Conservation (phyloP, 306 rosid genomes). For the Castanopsis chinensis region DNA sequence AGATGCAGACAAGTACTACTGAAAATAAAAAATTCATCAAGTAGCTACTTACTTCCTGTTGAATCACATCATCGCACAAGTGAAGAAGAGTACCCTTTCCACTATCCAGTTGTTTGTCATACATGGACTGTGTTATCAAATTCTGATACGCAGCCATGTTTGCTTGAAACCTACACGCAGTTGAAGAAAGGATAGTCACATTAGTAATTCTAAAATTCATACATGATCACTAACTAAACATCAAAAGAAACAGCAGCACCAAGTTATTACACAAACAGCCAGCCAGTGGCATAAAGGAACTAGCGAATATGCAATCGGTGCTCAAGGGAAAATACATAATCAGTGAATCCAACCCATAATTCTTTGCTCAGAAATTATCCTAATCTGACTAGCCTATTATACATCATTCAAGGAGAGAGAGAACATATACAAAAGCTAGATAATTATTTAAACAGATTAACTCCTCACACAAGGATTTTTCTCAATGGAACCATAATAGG, state of each 20-base stretch:
- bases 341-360: slow-evolving; percentile 5
- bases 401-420: background rate
- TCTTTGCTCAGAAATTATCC: background rate
- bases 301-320: slow-evolving; percentile 8
- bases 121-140: slow-evolving; percentile 95
- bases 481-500: background rate
- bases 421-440: background rate
- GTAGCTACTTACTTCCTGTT: slow-evolving; percentile 78
- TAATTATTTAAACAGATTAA: background rate
- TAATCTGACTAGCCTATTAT: background rate
- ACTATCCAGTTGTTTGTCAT: slow-evolving; percentile 93
- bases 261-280: background rate
- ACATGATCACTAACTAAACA: background rate
- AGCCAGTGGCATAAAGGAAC: background rate
- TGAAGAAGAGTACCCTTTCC: slow-evolving; percentile 99
- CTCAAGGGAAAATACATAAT: slow-evolving; percentile 8
- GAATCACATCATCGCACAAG: slow-evolving; percentile 97
- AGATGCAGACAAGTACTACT: no score
- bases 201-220: slow-evolving; percentile 3
- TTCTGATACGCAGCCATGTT: slow-evolving; percentile 85
- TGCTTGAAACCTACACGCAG: slow-evolving; percentile 70
- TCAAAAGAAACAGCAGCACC: background rate
- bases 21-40: slow-evolving; percentile 14
- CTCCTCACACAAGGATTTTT: background rate
- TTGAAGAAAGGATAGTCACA: slow-evolving; percentile 14